Percentiles rank a stretch among this genome's conserved stretches.
phyloP scores from a whole-genome alignment of 306 rosid species.

The Begonia fuchsioides region DNA sequence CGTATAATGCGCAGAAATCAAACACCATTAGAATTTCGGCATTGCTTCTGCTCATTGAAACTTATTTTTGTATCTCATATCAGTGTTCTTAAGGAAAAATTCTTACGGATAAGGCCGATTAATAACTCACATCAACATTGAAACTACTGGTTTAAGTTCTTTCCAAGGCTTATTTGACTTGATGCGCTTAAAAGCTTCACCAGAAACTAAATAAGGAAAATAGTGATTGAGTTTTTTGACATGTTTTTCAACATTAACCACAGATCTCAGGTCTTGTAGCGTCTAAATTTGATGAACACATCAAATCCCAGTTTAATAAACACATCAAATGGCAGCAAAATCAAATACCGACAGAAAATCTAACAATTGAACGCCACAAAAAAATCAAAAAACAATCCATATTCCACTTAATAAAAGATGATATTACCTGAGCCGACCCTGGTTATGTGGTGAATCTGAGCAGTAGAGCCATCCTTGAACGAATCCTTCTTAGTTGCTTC shows the following conservation, averaged over 20 bases:
- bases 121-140: too few relatives aligned
- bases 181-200: not conserved
- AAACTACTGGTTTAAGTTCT: too few relatives aligned
- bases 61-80: too few relatives aligned
- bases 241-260: too few relatives aligned
- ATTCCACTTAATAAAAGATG: not conserved
- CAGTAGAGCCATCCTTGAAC: constrained; percentile 49
- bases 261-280: too few relatives aligned
- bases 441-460: constrained; percentile 55
- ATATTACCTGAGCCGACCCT: constrained; percentile 61
- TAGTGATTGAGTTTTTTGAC: too few relatives aligned
- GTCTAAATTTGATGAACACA: not conserved
- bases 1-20: too few relatives aligned
- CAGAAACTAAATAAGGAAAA: not conserved
- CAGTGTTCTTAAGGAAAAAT: too few relatives aligned
- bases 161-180: too few relatives aligned
- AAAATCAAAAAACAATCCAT: not conserved
- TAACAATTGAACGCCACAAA: not conserved
- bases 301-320: not conserved
- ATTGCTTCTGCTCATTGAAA: too few relatives aligned
- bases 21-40: too few relatives aligned
- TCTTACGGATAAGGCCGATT: too few relatives aligned
- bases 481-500: constrained; percentile 60
- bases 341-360: not conserved
- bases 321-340: not conserved